These are phyloP conservation scores for Fusarium dlaminii DNA, from an alignment of 2,329 filamentous ascomycete genomes.

Conservation along the genomic window DNA sequence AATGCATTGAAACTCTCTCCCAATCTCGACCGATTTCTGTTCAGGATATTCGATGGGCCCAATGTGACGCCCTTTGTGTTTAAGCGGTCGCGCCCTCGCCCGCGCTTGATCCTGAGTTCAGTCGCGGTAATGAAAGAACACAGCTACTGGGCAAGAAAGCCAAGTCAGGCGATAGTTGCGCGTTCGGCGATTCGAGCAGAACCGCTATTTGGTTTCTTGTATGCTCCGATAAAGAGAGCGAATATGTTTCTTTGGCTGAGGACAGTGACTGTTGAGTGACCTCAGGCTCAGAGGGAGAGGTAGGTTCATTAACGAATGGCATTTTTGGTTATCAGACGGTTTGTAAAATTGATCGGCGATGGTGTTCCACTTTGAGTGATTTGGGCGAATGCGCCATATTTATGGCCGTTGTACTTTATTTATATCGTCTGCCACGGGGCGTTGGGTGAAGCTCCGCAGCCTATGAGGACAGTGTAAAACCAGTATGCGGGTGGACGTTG, in stretches of 20 bases:
- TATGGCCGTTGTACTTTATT: not conserved
- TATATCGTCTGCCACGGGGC: not conserved
- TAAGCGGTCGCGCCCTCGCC: not conserved
- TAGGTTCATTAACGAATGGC: not conserved
- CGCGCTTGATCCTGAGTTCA: not conserved
- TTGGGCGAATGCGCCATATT: not conserved
- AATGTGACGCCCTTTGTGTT: not conserved
- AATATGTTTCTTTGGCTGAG: not conserved
- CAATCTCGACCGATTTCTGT: not conserved
- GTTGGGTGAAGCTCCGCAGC: not conserved
- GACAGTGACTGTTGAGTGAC: not conserved
- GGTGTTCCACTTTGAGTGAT: too few relatives aligned
- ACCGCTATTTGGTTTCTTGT: not conserved
- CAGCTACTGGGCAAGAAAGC: not conserved
- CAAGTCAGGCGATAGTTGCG: not conserved
- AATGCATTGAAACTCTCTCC: too few relatives aligned
- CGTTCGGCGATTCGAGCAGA: not conserved
- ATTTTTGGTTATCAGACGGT: not conserved
- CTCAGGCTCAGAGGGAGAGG: not conserved
- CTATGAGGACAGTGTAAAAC: not conserved
- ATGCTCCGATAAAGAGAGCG: not conserved
- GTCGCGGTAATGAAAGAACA: not conserved
- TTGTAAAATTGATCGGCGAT: not conserved
- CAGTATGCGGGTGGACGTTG: not conserved
- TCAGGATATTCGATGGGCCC: accelerated